Percentiles rank a stretch among this genome's conserved stretches.
These are phyloP conservation scores for Fraxinus anomala DNA, from an alignment of 257 asterid species.

Conservation along the genomic window DNA sequence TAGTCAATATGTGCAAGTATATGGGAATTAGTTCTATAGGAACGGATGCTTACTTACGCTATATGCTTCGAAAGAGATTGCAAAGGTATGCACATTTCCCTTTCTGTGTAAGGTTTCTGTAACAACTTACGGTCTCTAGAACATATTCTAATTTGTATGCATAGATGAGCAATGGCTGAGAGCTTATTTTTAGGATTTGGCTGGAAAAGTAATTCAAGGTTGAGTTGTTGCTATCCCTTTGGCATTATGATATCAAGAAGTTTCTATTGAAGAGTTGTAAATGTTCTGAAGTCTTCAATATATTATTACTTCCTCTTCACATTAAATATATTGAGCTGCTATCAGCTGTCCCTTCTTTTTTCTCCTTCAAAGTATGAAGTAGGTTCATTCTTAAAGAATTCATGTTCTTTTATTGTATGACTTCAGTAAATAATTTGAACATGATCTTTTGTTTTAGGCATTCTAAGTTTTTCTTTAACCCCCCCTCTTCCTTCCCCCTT, in stretches of 20 bases:
- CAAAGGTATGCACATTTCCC: slow-evolving; percentile 54
- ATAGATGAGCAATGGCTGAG: not conserved
- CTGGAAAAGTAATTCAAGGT: slow-evolving; percentile 6
- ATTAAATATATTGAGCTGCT: slow-evolving; percentile 1
- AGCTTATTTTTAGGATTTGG: not conserved
- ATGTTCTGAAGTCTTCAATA: not conserved
- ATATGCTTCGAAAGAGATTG: slow-evolving; percentile 79
- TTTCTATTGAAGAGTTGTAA: not conserved
- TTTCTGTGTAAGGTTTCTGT: slow-evolving; percentile 20
- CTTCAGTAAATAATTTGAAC: not conserved
- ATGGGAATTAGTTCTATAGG: slow-evolving; percentile 88
- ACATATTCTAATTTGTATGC: slow-evolving; percentile 13
- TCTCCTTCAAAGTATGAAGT: not conserved
- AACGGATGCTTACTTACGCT: slow-evolving; percentile 85
- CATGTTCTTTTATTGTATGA: not conserved
- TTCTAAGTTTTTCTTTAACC: not conserved
- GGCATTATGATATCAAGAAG: not conserved
- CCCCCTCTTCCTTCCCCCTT: too few relatives aligned
- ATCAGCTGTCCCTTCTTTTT: not conserved
- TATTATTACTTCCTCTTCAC: not conserved
- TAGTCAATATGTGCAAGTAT: slow-evolving; percentile 93
- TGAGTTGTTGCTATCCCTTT: not conserved
- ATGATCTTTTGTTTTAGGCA: not conserved
- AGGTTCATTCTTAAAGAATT: not conserved
- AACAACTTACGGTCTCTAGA: slow-evolving; percentile 9